Conservation (phyloP, 169 alveolate species). For the Theileria equi region DNA sequence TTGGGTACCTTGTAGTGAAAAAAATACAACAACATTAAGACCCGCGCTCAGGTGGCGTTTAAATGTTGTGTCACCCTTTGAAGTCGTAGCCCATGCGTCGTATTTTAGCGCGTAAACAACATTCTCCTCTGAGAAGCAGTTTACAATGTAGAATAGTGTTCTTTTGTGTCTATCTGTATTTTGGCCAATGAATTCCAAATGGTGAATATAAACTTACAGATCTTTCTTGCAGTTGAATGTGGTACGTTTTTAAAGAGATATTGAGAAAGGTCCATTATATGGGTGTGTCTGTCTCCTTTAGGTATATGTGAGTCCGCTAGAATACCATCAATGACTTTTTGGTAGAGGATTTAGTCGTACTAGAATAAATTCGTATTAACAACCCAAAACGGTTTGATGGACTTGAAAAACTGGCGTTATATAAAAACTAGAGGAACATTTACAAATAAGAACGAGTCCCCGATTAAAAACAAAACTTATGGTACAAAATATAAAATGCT, state of each 20-base stretch:
- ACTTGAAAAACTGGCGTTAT: too few species aligned
- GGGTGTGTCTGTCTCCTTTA: too few species aligned
- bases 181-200: background rate
- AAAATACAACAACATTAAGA: conserved; percentile 58
- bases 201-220: conserved; percentile 14
- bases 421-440: too few species aligned
- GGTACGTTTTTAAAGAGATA: conserved; percentile 43
- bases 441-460: too few species aligned
- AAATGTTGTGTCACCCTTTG: conserved; percentile 57
- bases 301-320: too few species aligned
- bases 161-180: conserved; percentile 13
- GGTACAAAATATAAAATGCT: too few species aligned
- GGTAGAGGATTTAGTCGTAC: too few species aligned
- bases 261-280: conserved; percentile 52
- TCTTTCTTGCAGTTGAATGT: conserved; percentile 15
- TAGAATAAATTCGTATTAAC: too few species aligned
- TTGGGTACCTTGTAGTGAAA: conserved; percentile 70
- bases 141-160: conserved; percentile 62
- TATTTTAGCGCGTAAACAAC: conserved; percentile 52
- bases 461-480: too few species aligned
- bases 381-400: too few species aligned
- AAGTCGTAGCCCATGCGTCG: conserved; percentile 74
- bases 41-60: conserved; percentile 50
- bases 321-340: too few species aligned
- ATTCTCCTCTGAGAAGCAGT: conserved; percentile 63